Evolutionary conservation across 2,329 filamentous ascomycete species (phyloP).

Genomic region (Pestalotiopsis sp.): DNA sequence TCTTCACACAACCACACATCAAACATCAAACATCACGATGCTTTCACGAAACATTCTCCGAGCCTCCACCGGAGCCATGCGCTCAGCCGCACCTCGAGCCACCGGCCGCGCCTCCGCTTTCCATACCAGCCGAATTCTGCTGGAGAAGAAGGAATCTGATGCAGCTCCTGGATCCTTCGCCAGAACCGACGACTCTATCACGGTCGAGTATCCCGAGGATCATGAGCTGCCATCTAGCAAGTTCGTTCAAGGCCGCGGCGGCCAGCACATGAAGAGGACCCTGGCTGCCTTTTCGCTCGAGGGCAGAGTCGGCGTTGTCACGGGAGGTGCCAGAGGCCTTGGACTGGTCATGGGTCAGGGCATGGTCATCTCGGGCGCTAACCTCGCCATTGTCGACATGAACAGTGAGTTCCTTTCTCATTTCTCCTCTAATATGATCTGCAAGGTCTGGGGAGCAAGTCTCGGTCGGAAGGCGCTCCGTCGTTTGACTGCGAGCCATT

Average conservation of each 20-base stretch:
- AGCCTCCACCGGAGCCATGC: neutral
- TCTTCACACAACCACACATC: neutral
- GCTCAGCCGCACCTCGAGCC: neutral
- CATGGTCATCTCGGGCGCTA: constrained; percentile 82
- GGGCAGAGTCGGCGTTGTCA: constrained; percentile 80
- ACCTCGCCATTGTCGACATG: constrained; percentile 90
- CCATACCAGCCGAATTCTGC: constrained; percentile 25
- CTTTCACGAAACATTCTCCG: constrained; percentile 1
- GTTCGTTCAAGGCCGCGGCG: constrained; percentile 74
- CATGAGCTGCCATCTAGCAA: constrained; percentile 69
- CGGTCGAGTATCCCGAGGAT: constrained; percentile 77
- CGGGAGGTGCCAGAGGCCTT: constrained; percentile 84
- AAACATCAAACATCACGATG: constrained; percentile 2
- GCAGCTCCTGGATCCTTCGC: constrained; percentile 62
- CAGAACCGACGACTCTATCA: constrained; percentile 76
- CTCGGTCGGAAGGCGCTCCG: neutral
- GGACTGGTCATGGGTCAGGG: constrained; percentile 93
- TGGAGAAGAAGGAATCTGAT: constrained; percentile 24
- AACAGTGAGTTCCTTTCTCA: constrained; percentile 64
- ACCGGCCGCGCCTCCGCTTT: constrained; percentile 14
- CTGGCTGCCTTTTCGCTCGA: constrained; percentile 85
- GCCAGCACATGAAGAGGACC: constrained; percentile 81
- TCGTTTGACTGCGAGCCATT: neutral
- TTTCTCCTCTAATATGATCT: neutral
- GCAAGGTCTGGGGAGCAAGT: neutral